Evolutionary conservation across 2,329 filamentous ascomycete genomes (phyloP).

Genomic region (Rhinocladiella similis): DNA sequence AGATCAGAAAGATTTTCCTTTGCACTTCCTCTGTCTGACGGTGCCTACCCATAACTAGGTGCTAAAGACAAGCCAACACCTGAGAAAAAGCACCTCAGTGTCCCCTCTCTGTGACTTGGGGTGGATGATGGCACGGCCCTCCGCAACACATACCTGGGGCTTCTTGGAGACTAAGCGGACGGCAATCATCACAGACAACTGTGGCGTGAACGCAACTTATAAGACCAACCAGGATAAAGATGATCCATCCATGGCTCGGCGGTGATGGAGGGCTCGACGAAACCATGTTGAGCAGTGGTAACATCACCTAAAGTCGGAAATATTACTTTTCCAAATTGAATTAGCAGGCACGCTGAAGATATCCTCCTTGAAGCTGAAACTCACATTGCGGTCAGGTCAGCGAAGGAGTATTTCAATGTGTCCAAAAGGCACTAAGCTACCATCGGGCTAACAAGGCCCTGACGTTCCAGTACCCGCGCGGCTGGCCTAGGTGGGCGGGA

Average conservation of each 20-base stretch:
- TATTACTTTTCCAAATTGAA: too few species aligned
- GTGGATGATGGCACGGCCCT: slow-evolving; percentile 1
- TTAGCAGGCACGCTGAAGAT: too few species aligned
- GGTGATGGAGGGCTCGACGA: not conserved
- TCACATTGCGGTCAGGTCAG: too few species aligned
- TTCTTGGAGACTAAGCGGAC: slow-evolving; percentile 10
- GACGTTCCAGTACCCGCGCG: not conserved
- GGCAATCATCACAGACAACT: slow-evolving; percentile 6
- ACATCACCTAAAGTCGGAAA: too few species aligned
- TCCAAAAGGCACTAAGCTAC: not conserved
- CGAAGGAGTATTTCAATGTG: too few species aligned
- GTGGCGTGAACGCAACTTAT: slow-evolving; percentile 2
- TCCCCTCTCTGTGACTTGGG: not conserved
- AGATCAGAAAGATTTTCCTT: slow-evolving; percentile 1
- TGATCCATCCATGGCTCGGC: not conserved
- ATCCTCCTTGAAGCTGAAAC: too few species aligned
- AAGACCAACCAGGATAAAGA: not conserved
- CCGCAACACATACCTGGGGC: slow-evolving; percentile 7
- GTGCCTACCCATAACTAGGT: slow-evolving; percentile 6
- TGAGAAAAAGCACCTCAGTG: slow-evolving; percentile 1
- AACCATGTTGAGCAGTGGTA: not conserved
- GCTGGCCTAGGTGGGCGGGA: too few species aligned
- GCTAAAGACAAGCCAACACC: slow-evolving; percentile 11
- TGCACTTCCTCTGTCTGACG: not conserved
- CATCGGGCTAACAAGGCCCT: slow-evolving; percentile 5